Evolutionary conservation across 2,329 filamentous ascomycete genomes (phyloP).

Genomic region (Xylaria sp.): DNA sequence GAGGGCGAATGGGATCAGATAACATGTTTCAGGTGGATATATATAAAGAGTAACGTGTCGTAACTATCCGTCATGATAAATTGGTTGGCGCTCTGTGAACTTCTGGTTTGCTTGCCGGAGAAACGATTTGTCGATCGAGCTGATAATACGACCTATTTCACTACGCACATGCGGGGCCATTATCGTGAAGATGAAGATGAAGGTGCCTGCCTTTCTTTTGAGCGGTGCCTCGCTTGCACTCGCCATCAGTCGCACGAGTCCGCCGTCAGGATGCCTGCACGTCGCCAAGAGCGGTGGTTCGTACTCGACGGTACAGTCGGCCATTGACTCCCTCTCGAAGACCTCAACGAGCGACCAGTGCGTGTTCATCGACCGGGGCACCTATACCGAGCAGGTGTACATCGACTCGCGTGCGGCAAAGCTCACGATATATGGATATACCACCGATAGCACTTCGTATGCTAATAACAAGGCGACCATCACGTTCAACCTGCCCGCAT

Average conservation of each 20-base stretch:
- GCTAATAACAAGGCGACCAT: constrained; percentile 53
- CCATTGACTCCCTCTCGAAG: constrained; percentile 54
- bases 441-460: constrained; percentile 47
- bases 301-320: constrained; percentile 44
- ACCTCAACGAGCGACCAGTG: constrained; percentile 42
- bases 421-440: constrained; percentile 56
- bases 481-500: constrained; percentile 41
- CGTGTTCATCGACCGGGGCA: constrained; percentile 58
- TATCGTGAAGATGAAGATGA: constrained; percentile 5
- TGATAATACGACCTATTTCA: background rate
- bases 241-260: constrained; percentile 33
- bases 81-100: background rate
- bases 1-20: background rate
- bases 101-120: background rate
- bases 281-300: constrained; percentile 39
- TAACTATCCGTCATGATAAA: background rate
- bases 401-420: constrained; percentile 42
- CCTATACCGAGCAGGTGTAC: constrained; percentile 57
- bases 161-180: background rate
- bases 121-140: background rate
- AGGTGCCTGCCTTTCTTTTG: constrained; percentile 7
- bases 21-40: too few species aligned
- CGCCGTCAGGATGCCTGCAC: constrained; percentile 46
- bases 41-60: constrained; percentile 2
- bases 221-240: constrained; percentile 14